Conservation (phyloP, 139 green algal species). For the Dunaliella primolecta region DNA sequence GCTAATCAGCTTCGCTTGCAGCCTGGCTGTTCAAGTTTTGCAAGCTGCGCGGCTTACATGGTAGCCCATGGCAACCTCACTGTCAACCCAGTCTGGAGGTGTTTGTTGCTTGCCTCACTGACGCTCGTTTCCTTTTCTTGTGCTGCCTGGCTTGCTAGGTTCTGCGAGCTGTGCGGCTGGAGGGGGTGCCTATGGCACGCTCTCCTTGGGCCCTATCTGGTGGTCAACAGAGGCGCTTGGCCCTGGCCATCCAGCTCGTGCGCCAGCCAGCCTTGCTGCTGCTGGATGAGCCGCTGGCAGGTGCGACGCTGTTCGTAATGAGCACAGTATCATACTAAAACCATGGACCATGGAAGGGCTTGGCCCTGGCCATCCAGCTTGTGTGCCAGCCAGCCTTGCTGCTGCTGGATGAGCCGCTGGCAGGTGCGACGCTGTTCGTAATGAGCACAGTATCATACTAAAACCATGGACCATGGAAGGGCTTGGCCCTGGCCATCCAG, state of each 20-base stretch:
- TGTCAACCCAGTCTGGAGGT: too few relatives aligned
- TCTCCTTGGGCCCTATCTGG: constrained; percentile 67
- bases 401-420: constrained; percentile 91
- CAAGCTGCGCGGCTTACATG: too few relatives aligned
- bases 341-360: constrained; percentile 78
- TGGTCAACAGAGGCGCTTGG: constrained; percentile 87
- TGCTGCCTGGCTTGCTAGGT: too few relatives aligned
- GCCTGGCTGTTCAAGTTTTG: too few relatives aligned
- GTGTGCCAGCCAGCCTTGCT: constrained; percentile 69
- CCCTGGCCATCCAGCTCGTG: constrained; percentile 86
- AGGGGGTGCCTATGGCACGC: constrained; percentile 57
- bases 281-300: constrained; percentile 89
- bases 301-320: not conserved
- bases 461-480: constrained; percentile 76
- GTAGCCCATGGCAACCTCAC: too few relatives aligned
- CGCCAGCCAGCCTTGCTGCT: constrained; percentile 74
- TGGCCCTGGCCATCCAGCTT: constrained; percentile 89
- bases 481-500: constrained; percentile 86
- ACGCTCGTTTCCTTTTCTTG: too few relatives aligned
- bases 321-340: not conserved
- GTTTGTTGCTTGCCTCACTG: too few relatives aligned
- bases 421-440: constrained; percentile 15
- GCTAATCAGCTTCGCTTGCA: too few relatives aligned
- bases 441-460: not conserved
- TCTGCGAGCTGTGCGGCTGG: constrained; percentile 69